Base-by-base conservation (phyloP, 2,329 filamentous ascomycete species). In the Cercospora sojina region DNA sequence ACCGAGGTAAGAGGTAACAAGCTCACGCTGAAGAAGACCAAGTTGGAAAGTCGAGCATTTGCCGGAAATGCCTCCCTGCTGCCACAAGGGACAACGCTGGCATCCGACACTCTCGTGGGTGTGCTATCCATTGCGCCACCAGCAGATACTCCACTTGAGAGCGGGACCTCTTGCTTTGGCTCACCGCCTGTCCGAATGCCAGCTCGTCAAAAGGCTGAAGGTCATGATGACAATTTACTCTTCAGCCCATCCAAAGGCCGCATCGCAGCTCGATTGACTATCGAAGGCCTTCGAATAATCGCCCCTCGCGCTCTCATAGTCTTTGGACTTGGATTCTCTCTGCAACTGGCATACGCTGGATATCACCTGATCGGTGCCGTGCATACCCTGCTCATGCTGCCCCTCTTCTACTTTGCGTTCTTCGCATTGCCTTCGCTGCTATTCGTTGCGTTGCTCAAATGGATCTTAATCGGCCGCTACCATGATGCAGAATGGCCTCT, bases 241-340 rank as follows among this genome's bases (percentile, higher is more conserved):
- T 73, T 73, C 68, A 55, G 59, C 3, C 72, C 72, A 5, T 70
- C 70, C 3, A 68, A 43, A 41, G 53, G 31, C 25, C 69, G 71
- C 5, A 59, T 73, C 53, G 68, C 66, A 29, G 72, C 72, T 13
- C 71, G 72, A 9, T 66, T 73, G 20, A 53, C 65, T 6, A 64
- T 73, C 47, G 72, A 73, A 67, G 72, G 72, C 3, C 35, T 71
- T 8, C 72, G 72, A 7, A 72, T 73, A 49, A 65, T 73, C n/a
- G 32, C 71, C 1, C 72, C 72, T n/a, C 62, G 71, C n/a, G 72
- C 72, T 9, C 32, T 72, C n/a, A 71, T 73, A n/a, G 64, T 73
- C 51, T 73, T 73, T 43, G 71, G 69, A 5, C 64, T 73, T 12
- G 72, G 72, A 20, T 72, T 73, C 41, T 32, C 66, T 1, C 57